Conservation (phyloP, 805 yeast genomes). For the Komagataella kurtzmanii region DNA sequence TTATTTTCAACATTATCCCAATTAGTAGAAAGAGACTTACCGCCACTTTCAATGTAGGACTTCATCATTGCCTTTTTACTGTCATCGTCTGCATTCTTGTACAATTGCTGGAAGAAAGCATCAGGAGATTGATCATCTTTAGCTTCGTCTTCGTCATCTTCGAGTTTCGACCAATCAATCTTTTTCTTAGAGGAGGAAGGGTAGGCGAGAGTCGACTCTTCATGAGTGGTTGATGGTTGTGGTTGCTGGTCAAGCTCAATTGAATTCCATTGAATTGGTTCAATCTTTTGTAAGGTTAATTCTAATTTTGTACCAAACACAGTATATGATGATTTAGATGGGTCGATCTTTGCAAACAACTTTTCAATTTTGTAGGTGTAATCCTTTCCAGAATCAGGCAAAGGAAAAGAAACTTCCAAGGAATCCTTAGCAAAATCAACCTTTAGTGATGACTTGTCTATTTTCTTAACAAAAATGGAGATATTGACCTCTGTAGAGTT, state of each 20-base stretch:
- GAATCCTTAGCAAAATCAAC: slow-evolving; percentile 24
- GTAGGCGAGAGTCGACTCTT: slow-evolving; percentile 19
- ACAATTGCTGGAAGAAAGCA: slow-evolving; percentile 64
- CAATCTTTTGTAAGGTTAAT: slow-evolving; percentile 17
- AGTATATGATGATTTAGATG: slow-evolving; percentile 27
- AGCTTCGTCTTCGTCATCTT: slow-evolving; percentile 29
- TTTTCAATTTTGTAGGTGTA: slow-evolving; percentile 46
- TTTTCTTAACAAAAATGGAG: slow-evolving; percentile 56
- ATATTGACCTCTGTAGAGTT: slow-evolving; percentile 39
- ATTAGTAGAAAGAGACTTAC: slow-evolving; percentile 85
- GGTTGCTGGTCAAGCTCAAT: not conserved
- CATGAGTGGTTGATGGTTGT: slow-evolving; percentile 2
- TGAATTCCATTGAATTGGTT: not conserved
- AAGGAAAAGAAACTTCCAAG: slow-evolving; percentile 32
- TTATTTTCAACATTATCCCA: slow-evolving; percentile 69
- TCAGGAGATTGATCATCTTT: slow-evolving; percentile 36
- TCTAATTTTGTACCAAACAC: slow-evolving; percentile 70
- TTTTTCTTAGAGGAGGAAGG: slow-evolving; percentile 54
- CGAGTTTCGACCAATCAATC: slow-evolving; percentile 58
- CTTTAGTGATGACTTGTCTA: slow-evolving; percentile 34
- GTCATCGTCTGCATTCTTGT: slow-evolving; percentile 74
- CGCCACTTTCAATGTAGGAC: slow-evolving; percentile 84
- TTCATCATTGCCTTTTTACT: slow-evolving; percentile 93
- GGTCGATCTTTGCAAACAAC: slow-evolving; percentile 35
- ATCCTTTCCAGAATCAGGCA: slow-evolving; percentile 28